A percentile compares a stretch with the other conserved stretches of the same genome.
Evolutionary conservation across 1,284 basidiomycete genomes (phyloP).

Genomic region (Ceratobasidium sp.): DNA sequence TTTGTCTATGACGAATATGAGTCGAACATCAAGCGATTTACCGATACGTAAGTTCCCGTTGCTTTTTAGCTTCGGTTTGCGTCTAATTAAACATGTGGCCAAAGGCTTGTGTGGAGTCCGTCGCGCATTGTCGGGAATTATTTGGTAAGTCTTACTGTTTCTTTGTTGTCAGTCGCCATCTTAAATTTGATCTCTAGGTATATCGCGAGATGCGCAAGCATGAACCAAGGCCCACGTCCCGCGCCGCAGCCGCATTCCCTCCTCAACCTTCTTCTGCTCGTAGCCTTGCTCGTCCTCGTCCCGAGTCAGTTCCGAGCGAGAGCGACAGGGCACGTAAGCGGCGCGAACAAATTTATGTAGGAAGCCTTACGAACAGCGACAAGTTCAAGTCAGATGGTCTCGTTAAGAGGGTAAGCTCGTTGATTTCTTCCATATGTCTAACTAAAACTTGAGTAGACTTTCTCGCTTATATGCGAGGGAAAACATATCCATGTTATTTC

Average conservation of each 20-base stretch:
- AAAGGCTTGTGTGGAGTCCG: conserved; percentile 39
- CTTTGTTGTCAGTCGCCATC: not conserved
- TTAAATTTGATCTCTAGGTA: conserved; percentile 4
- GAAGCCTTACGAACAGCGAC: conserved; percentile 33
- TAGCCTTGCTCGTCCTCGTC: conserved; percentile 40
- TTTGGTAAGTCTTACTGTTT: conserved; percentile 9
- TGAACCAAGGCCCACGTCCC: conserved; percentile 37
- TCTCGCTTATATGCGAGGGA: conserved; percentile 34
- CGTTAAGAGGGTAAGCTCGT: conserved; percentile 31
- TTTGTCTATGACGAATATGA: conserved; percentile 44
- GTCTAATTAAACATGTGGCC: not conserved
- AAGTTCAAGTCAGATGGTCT: conserved; percentile 41
- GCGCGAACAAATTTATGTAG: conserved; percentile 35
- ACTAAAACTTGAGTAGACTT: conserved; percentile 1
- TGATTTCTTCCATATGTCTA: not conserved
- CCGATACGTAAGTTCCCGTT: conserved; percentile 39
- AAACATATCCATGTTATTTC: conserved; percentile 42
- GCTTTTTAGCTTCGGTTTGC: not conserved
- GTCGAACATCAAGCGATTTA: conserved; percentile 38
- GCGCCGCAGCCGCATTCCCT: conserved; percentile 22
- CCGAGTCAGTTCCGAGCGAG: conserved; percentile 5
- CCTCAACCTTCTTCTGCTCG: conserved; percentile 25
- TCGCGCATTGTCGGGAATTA: conserved; percentile 43
- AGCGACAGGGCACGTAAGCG: conserved; percentile 28
- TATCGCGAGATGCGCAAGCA: conserved; percentile 42